Conservation (phyloP, 2,329 filamentous ascomycete species). For the Aspergillus ruber region DNA sequence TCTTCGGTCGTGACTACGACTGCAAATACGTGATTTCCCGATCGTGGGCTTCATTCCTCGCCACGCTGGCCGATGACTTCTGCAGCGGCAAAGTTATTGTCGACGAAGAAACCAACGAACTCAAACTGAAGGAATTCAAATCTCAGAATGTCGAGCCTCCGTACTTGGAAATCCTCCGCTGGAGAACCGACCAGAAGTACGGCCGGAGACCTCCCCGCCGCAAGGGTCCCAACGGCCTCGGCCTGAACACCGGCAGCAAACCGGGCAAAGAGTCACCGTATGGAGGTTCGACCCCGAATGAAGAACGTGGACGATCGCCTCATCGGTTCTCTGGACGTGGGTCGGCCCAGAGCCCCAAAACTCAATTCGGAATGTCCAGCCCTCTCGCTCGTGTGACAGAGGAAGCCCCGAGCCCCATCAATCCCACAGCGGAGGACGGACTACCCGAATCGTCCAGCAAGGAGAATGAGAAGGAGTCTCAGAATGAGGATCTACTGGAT, state of each 20-base stretch:
- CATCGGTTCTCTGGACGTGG: conserved; percentile 41
- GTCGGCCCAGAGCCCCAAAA: conserved; percentile 40
- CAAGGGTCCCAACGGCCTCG: conserved; percentile 43
- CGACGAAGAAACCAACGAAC: conserved; percentile 83
- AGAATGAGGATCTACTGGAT: conserved; percentile 35
- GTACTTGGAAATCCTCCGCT: conserved; percentile 91
- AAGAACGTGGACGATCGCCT: conserved; percentile 45
- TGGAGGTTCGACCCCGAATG: conserved; percentile 39
- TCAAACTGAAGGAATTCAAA: conserved; percentile 91
- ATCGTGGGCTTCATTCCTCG: conserved; percentile 84
- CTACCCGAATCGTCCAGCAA: conserved; percentile 26
- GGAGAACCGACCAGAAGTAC: conserved; percentile 93
- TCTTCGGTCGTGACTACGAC: conserved; percentile 96
- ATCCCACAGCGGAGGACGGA: conserved; percentile 25
- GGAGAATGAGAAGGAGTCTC: conserved; percentile 23
- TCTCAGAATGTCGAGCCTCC: conserved; percentile 79
- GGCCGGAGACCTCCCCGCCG: conserved; percentile 54
- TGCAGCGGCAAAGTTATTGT: conserved; percentile 84
- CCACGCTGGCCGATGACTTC: conserved; percentile 82
- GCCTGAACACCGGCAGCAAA: conserved; percentile 45
- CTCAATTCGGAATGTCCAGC: conserved; percentile 37
- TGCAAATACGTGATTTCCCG: conserved; percentile 94
- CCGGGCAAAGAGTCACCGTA: conserved; percentile 50
- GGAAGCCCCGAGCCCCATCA: conserved; percentile 34
- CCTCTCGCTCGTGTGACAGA: conserved; percentile 44